Conservation (phyloP, 2,329 filamentous ascomycete species). For the Ascochyta lentis region DNA sequence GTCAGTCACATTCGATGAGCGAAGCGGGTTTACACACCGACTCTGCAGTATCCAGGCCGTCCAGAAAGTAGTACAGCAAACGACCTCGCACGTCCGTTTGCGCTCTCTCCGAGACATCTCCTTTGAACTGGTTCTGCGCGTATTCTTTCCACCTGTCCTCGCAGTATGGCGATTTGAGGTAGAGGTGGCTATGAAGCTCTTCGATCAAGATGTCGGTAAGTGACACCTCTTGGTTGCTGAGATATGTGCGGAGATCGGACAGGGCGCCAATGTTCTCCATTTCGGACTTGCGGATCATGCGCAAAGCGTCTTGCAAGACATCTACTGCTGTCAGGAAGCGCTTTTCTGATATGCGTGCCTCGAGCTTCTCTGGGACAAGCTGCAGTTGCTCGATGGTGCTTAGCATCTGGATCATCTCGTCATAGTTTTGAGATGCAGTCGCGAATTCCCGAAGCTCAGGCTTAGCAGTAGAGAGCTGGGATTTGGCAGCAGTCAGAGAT, state of each 20-base stretch:
- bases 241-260: constrained; percentile 82
- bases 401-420: constrained; percentile 83
- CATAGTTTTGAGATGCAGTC: constrained; percentile 85
- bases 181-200: constrained; percentile 95
- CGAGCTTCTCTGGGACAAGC: constrained; percentile 86
- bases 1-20: constrained; percentile 28
- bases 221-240: constrained; percentile 90
- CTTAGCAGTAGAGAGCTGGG: constrained; percentile 81
- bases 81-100: constrained; percentile 56
- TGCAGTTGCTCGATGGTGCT: constrained; percentile 87
- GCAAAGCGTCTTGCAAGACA: constrained; percentile 83
- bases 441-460: constrained; percentile 92
- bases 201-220: constrained; percentile 96
- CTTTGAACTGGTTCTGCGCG: constrained; percentile 67
- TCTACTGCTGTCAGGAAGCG: constrained; percentile 92
- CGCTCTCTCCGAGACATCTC: constrained; percentile 41
- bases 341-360: constrained; percentile 95
- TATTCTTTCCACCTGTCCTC: constrained; percentile 93
- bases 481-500: constrained; percentile 80
- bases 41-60: constrained; percentile 61
- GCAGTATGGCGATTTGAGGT: constrained; percentile 96
- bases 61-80: constrained; percentile 63
- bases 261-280: constrained; percentile 91
- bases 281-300: constrained; percentile 83
- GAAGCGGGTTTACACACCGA: constrained; percentile 29